Conservation (phyloP, 1,139 yeast species). For the Hyphopichia burtonii region DNA sequence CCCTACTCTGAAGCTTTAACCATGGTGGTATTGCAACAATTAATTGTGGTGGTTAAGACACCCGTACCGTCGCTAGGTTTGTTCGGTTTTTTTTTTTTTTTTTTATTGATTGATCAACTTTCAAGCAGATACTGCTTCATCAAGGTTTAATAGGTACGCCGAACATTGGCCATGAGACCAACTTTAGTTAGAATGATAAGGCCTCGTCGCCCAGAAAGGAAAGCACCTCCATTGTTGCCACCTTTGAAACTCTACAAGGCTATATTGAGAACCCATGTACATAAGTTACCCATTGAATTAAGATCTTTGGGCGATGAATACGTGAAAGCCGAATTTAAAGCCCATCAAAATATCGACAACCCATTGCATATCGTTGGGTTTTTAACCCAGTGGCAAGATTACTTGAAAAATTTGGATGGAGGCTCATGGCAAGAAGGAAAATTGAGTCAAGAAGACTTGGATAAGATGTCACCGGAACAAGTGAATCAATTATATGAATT, state of each 20-base stretch:
- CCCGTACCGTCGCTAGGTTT: too few relatives aligned
- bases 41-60: too few relatives aligned
- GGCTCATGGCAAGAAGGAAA: conserved; percentile 76
- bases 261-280: conserved; percentile 75
- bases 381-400: conserved; percentile 92
- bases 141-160: too few relatives aligned
- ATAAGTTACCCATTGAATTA: conserved; percentile 61
- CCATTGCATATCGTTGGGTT: conserved; percentile 94
- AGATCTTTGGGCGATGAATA: conserved; percentile 84
- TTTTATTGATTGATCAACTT: background rate
- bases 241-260: conserved; percentile 77
- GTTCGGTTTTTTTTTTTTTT: background rate
- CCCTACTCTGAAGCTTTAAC: too few relatives aligned
- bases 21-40: too few relatives aligned
- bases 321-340: conserved; percentile 84
- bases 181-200: conserved; percentile 45
- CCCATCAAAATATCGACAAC: conserved; percentile 80
- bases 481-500: conserved; percentile 65
- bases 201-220: conserved; percentile 58
- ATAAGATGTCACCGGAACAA: conserved; percentile 89
- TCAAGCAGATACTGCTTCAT: too few relatives aligned
- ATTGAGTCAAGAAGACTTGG: conserved; percentile 63
- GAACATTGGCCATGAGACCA: too few relatives aligned
- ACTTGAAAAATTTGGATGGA: conserved; percentile 67
- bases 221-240: conserved; percentile 65